Percentiles rank a stretch among this genome's conserved stretches.
Conservation (phyloP, 2,329 filamentous ascomycete species). For the Paraphaeosphaeria minitans region DNA sequence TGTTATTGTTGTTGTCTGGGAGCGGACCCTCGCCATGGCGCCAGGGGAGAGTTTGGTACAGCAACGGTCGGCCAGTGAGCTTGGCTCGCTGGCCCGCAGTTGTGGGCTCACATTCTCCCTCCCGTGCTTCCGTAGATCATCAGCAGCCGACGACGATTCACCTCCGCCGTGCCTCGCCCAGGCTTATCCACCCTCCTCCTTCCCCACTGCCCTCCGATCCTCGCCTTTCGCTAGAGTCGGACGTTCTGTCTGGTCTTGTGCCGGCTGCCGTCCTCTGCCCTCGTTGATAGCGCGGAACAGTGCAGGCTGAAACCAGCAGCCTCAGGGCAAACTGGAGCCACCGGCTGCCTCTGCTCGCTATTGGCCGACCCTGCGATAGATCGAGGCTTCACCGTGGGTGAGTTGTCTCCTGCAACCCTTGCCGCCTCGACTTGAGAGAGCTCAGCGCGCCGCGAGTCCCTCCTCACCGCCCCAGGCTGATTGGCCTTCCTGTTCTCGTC, state of each 20-base stretch:
- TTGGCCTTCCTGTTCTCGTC: constrained; percentile 26
- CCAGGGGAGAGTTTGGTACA: constrained; percentile 17
- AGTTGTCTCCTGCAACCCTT: constrained; percentile 37
- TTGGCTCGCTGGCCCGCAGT: constrained; percentile 11
- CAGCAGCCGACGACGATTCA: constrained; percentile 13
- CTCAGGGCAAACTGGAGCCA: constrained; percentile 24
- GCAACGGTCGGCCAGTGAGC: constrained; percentile 17
- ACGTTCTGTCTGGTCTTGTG: constrained; percentile 8
- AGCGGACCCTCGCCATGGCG: constrained; percentile 14
- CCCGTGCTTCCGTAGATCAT: constrained; percentile 21
- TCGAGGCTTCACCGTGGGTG: constrained; percentile 28
- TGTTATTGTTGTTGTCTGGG: constrained; percentile 10
- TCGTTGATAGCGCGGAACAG: constrained; percentile 15
- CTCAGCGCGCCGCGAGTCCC: constrained; percentile 23
- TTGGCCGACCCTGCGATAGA: constrained; percentile 27
- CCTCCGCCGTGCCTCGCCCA: constrained; percentile 12
- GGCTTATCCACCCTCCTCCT: constrained; percentile 11
- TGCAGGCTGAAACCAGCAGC: constrained; percentile 34
- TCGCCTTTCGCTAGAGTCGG: not conserved
- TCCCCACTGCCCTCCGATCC: constrained; percentile 1
- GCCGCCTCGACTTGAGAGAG: constrained; percentile 32
- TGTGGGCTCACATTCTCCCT: constrained; percentile 16
- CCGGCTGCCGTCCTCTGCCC: constrained; percentile 14
- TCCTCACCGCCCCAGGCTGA: constrained; percentile 30
- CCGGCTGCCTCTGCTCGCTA: constrained; percentile 23